Evolutionary conservation across 139 green algal genomes (phyloP).

Genomic region (Haematococcus lacustris): DNA sequence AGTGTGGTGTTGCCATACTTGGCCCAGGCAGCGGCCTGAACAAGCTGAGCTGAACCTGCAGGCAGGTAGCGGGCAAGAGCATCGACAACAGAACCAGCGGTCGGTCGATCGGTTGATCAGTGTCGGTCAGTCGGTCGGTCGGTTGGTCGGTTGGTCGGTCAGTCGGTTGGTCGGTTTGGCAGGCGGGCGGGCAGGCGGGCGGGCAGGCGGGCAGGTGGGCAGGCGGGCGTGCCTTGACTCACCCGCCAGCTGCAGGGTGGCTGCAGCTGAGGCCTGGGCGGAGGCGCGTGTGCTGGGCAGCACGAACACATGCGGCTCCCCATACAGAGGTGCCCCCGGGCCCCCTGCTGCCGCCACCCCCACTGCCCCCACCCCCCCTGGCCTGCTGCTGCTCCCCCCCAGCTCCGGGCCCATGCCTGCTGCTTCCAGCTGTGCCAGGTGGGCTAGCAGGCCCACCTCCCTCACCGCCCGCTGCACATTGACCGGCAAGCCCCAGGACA

Average conservation of each 20-base stretch:
- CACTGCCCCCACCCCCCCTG: background rate
- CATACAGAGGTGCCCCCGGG: constrained; percentile 11
- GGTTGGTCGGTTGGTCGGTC: too few species aligned
- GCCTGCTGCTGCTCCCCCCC: background rate
- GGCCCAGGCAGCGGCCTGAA: constrained; percentile 20
- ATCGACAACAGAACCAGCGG: too few species aligned
- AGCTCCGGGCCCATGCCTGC: background rate
- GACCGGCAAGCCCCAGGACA: background rate
- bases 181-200: too few species aligned
- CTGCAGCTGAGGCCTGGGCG: background rate
- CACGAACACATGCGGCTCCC: constrained; percentile 6
- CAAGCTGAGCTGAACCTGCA: too few species aligned
- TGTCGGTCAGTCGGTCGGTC: too few species aligned
- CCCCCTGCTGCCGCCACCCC: background rate
- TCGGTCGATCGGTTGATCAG: too few species aligned
- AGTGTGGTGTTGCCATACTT: constrained; percentile 23
- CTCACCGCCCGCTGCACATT: background rate
- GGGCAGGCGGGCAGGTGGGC: too few species aligned
- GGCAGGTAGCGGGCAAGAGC: too few species aligned
- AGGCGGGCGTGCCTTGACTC: constrained; percentile 22
- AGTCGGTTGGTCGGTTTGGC: too few species aligned
- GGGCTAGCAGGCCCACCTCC: background rate
- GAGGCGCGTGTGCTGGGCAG: background rate
- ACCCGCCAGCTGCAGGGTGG: constrained; percentile 24
- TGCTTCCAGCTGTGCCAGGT: background rate